phyloP scores from a whole-genome alignment of 148 eudicot species.

The Silene latifolia region DNA sequence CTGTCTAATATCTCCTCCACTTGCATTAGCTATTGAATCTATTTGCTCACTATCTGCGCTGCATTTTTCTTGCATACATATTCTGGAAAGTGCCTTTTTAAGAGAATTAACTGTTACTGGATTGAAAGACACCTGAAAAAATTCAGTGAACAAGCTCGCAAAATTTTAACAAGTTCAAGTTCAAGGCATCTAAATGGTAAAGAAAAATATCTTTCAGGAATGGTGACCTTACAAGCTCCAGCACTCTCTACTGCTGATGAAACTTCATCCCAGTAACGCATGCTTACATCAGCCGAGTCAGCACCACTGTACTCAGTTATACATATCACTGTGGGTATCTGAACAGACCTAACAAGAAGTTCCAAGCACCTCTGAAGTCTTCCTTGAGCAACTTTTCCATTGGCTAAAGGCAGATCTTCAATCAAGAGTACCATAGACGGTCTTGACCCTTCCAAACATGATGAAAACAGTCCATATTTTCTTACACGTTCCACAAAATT shows the following conservation, averaged over 20 bases:
- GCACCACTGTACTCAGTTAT: slow-evolving; percentile 61
- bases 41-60: slow-evolving; percentile 52
- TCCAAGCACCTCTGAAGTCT: slow-evolving; percentile 65
- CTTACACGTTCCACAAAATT: slow-evolving; percentile 75
- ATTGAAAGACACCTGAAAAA: slow-evolving; percentile 80
- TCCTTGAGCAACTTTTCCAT: slow-evolving; percentile 60
- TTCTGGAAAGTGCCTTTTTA: slow-evolving; percentile 67
- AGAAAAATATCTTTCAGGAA: slow-evolving; percentile 19
- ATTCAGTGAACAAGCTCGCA: slow-evolving; percentile 14
- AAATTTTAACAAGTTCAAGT: slow-evolving; percentile 11
- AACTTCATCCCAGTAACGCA: slow-evolving; percentile 66
- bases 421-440: slow-evolving; percentile 53
- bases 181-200: not conserved
- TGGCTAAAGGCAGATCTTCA: slow-evolving; percentile 90
- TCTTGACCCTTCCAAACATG: slow-evolving; percentile 33
- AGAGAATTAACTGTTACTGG: slow-evolving; percentile 80
- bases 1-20: slow-evolving; percentile 95
- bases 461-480: slow-evolving; percentile 66
- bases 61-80: slow-evolving; percentile 61
- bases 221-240: slow-evolving; percentile 88
- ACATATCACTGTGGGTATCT: slow-evolving; percentile 75
- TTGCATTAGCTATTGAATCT: slow-evolving; percentile 70
- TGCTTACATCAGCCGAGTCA: slow-evolving; percentile 53
- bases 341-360: slow-evolving; percentile 74
- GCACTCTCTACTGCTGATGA: slow-evolving; percentile 60